Conservation (phyloP, 306 rosid genomes). For the Abrus pulchellus region DNA sequence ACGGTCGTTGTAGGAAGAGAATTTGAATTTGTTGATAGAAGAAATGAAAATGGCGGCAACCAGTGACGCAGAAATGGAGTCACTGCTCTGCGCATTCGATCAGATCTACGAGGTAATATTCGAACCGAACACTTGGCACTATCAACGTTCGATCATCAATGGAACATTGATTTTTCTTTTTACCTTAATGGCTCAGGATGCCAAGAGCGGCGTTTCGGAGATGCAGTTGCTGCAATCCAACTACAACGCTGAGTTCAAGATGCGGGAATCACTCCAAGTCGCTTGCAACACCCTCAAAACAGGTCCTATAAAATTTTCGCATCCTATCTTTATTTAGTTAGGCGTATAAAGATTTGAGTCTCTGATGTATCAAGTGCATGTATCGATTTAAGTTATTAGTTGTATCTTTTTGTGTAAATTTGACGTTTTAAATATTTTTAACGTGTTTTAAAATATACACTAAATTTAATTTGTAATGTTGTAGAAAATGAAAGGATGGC, state of each 20-base stretch:
- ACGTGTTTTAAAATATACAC: not conserved
- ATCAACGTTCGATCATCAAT: not conserved
- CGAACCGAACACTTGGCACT: not conserved
- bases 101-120: slow-evolving; percentile 66
- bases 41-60: slow-evolving; percentile 73
- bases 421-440: too few species aligned
- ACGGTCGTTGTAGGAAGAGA: not conserved
- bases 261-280: slow-evolving; percentile 70
- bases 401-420: too few species aligned
- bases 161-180: not conserved
- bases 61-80: slow-evolving; percentile 64
- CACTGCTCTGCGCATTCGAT: slow-evolving; percentile 63
- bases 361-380: too few species aligned
- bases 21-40: not conserved
- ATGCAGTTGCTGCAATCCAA: slow-evolving; percentile 59
- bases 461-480: slow-evolving; percentile 30
- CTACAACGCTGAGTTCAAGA: slow-evolving; percentile 56
- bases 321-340: not conserved
- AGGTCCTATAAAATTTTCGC: slow-evolving; percentile 45
- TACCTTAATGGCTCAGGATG: slow-evolving; percentile 55
- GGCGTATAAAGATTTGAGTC: not conserved
- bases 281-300: slow-evolving; percentile 57
- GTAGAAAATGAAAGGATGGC: slow-evolving; percentile 71
- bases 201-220: slow-evolving; percentile 59
- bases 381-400: too few species aligned